Percentiles rank a stretch among this genome's conserved stretches.
These are phyloP conservation scores for Neurospora sp. DNA, from an alignment of 495 filamentous ascomycete genomes.

Conservation along the genomic window DNA sequence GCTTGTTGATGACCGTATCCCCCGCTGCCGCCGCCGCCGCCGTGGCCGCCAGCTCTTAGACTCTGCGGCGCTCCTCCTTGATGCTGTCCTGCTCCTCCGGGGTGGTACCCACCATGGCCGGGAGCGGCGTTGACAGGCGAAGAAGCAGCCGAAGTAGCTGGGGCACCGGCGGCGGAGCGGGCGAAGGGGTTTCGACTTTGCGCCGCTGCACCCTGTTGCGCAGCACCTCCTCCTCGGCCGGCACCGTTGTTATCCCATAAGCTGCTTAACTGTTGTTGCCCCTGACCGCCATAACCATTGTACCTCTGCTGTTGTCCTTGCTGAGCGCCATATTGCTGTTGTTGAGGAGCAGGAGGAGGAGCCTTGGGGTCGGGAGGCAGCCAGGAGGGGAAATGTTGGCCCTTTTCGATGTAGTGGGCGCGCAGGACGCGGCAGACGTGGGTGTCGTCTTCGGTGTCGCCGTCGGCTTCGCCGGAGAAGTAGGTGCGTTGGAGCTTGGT, in stretches of 20 bases:
- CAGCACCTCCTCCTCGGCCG: conserved; percentile 18
- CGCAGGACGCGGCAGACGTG: conserved; percentile 93
- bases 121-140: conserved; percentile 34
- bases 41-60: conserved; percentile 42
- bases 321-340: conserved; percentile 36
- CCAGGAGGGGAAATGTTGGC: conserved; percentile 74
- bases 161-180: neutral
- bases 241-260: conserved; percentile 65
- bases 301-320: conserved; percentile 24
- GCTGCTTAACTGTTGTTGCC: conserved; percentile 49
- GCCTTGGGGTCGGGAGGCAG: conserved; percentile 78
- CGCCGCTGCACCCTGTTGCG: conserved; percentile 7
- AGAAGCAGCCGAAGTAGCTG: neutral
- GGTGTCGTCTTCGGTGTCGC: conserved; percentile 88
- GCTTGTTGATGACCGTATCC: conserved; percentile 10
- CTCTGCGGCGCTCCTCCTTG: conserved; percentile 31
- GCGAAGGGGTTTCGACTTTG: conserved; percentile 16
- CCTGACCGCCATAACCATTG: conserved; percentile 16
- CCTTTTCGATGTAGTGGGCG: conserved; percentile 86
- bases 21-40: neutral
- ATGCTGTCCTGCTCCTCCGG: conserved; percentile 60
- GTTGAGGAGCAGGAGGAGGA: conserved; percentile 38
- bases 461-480: conserved; percentile 69
- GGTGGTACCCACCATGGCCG: conserved; percentile 12
- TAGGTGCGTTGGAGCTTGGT: conserved; percentile 70